Evolutionary conservation across 2,329 filamentous ascomycete genomes (phyloP), one percentile per base, ranked within the genome.

Genomic region (Xylaria hypoxylon): DNA sequence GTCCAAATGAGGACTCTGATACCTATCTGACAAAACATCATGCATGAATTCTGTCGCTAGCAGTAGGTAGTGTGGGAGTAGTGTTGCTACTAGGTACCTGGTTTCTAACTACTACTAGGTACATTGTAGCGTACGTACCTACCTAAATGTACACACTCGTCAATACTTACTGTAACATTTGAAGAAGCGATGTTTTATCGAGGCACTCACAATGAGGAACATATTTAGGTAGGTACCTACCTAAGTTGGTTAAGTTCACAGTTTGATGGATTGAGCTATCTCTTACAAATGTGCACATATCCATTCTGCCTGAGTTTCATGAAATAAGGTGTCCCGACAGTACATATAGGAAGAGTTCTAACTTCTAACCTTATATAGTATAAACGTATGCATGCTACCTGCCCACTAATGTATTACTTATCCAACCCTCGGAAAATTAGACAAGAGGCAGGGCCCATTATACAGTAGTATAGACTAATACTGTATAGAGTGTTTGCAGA

Each of bases 21-120:
- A 33, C 35, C 28, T 35, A 33, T 52, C 28, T 35, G 48, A 52
- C 48, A 52, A 52, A 52, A 33, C 26, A 50, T 17, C 26, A 52
- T 35, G 48, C n/a, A 50, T n/a, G 15, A n/a, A 31, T 15, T 31
- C 19, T 45, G n/a, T 45, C n/a, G 47, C 47, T 50, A 31, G 47
- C 28, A 17, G 47, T 50, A 13, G 22, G 47, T 50, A 13, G 22
- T 17, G 11, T 26, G 8, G 11, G n/a, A 33, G 26, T 19, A 33
- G 48, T 51, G 6, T 2, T 51, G 3, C 28, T 33, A n/a, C 48
- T 51, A 51, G 26, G 15, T 51, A 51, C 44, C 15, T 24, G 8
- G 26, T 10, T 15, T 13, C 35, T 38, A 38, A 38, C 35, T 38
- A 38, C 35, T 38, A 38, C 13, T 38, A 40, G 38, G 38, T 35